Base-by-base conservation (phyloP, 805 yeast species). In the Metschnikowia colocasiae region DNA sequence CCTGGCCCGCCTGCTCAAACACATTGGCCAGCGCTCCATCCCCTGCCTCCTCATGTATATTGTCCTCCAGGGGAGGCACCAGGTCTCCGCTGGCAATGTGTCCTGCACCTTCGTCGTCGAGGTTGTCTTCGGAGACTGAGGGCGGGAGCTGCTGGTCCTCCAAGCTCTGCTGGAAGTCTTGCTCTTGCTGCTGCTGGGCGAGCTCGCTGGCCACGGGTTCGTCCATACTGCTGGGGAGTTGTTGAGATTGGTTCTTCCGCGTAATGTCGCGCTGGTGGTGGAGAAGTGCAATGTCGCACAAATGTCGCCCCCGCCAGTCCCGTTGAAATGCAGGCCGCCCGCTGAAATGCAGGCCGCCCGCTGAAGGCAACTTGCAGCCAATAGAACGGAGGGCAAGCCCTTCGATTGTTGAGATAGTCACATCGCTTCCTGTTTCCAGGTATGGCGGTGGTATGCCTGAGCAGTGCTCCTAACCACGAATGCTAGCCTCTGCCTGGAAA, bases 121-220 rank as follows among this genome's bases (percentile, higher is more conserved):
- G 46, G 40, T 51, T 35, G 12, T 32, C 54, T 44, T 55, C 58
- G 20, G 41, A 42, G 5, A 51, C 34, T 2, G 51, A 37, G 6
- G 43, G 36, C 25, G 57, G 59, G 16, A 54, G 57, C 33, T 52
- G 48, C 22, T 48, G 43, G 42, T 52, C 53, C 33, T 55, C 57
- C 15, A 43, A 41, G 6, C 33, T 30, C 27, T 52, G 56, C 32
- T 54, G 54, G 23, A 33, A 48, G 12, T 45, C 45, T 38, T 48
- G 49, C 45, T 52, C 47, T 37, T 45, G 42, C 10, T 43, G 39
- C 44, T 53, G 55, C 37, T 52, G 41, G 6, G 42, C 40, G 26
- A 34, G 23, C n/a, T 49, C 55, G 19, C 25, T 35, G 19, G 27
- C 18, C 33, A 15, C 10, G 30, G 32, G 25, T 27, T 34, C 29